A percentile compares a stretch with the other conserved stretches of the same genome.
Evolutionary conservation across 2,329 filamentous ascomycete genomes (phyloP).

Genomic region (Arthrinium phaeospermum): DNA sequence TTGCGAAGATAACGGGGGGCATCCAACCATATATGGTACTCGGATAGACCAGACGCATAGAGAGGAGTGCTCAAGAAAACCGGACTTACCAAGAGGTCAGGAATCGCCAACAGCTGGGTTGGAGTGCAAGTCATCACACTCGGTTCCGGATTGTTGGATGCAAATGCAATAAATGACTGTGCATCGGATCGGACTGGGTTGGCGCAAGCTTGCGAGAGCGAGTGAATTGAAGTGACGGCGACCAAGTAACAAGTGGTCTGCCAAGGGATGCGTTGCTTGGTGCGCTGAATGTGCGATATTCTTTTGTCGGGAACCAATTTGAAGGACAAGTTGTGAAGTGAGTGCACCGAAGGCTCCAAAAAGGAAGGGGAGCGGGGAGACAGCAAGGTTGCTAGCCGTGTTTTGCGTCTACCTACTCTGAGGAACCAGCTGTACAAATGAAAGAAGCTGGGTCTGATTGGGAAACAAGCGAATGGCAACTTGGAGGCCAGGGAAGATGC

Average conservation of each 20-base stretch:
- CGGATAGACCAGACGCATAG: background rate
- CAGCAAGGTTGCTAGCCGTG: slow-evolving; percentile 6
- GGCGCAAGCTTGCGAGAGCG: background rate
- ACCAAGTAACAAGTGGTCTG: background rate
- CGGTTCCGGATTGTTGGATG: background rate
- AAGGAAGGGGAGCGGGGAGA: slow-evolving; percentile 10
- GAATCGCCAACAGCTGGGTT: background rate
- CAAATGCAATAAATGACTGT: background rate
- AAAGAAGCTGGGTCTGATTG: background rate
- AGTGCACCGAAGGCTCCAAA: background rate
- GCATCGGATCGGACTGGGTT: background rate
- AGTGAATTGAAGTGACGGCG: background rate
- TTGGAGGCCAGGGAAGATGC: background rate
- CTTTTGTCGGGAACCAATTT: background rate
- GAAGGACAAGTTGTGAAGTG: slow-evolving; percentile 8
- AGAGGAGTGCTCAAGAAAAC: background rate
- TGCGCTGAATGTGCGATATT: background rate
- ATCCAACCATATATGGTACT: background rate
- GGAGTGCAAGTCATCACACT: slow-evolving; percentile 4
- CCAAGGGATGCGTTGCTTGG: background rate
- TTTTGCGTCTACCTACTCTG: slow-evolving; percentile 2
- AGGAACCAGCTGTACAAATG: background rate
- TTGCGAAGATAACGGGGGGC: background rate
- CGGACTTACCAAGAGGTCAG: background rate
- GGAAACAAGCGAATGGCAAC: background rate